phyloP scores from a whole-genome alignment of 2,329 filamentous ascomycete genomes.

The Lasiodiplodia gonubiensis region DNA sequence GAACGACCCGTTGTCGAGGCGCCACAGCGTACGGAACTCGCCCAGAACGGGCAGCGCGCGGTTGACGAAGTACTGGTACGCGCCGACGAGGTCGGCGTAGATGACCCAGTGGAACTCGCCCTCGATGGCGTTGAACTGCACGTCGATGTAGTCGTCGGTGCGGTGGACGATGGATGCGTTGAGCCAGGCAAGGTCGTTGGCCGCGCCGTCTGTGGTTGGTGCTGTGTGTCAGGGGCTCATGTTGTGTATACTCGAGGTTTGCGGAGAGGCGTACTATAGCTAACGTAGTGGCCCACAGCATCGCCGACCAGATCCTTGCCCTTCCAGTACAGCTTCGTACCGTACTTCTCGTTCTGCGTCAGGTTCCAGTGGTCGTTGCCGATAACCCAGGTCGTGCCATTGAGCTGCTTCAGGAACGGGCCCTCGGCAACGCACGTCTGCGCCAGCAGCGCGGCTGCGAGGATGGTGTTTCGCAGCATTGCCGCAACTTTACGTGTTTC shows the following conservation, averaged over 20 bases:
- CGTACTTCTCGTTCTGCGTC: slow-evolving; percentile 47
- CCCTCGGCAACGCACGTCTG: slow-evolving; percentile 22
- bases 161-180: slow-evolving; percentile 47
- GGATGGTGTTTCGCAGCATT: slow-evolving; percentile 1
- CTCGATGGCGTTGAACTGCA: slow-evolving; percentile 54
- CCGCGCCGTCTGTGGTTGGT: slow-evolving; percentile 50
- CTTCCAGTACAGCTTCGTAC: slow-evolving; percentile 50
- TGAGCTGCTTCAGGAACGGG: slow-evolving; percentile 42
- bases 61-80: slow-evolving; percentile 63
- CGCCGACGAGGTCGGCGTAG: slow-evolving; percentile 55
- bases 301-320: slow-evolving; percentile 50
- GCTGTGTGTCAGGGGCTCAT: not conserved
- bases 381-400: slow-evolving; percentile 45
- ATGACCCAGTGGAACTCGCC: slow-evolving; percentile 62
- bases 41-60: slow-evolving; percentile 55
- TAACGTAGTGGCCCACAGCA: slow-evolving; percentile 53
- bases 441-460: not conserved
- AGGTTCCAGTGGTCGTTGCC: slow-evolving; percentile 53
- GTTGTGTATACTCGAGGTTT: not conserved
- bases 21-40: slow-evolving; percentile 58
- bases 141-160: slow-evolving; percentile 53
- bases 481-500: not conserved
- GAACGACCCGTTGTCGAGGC: slow-evolving; percentile 57
- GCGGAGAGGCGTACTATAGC: slow-evolving; percentile 45
- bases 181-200: slow-evolving; percentile 55